Conservation (phyloP, 2,329 filamentous ascomycete species). For the Talaromyces atroroseus region DNA sequence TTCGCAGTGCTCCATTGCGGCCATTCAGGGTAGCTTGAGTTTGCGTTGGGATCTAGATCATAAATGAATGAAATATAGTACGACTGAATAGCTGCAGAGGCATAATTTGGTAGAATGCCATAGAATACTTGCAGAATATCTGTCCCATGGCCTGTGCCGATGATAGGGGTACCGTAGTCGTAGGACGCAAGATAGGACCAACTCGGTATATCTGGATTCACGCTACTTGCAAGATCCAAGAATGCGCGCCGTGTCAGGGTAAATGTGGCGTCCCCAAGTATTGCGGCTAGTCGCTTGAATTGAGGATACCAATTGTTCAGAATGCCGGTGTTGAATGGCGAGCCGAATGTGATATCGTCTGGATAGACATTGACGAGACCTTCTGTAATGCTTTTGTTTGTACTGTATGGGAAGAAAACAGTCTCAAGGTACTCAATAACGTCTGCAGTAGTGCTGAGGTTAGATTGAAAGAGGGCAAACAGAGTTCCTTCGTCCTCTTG, state of each 20-base stretch:
- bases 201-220: conserved; percentile 54
- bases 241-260: conserved; percentile 64
- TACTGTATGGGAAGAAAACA: conserved; percentile 52
- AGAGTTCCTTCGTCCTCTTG: conserved; percentile 78
- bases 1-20: conserved; percentile 49
- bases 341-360: conserved; percentile 53
- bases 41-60: conserved; percentile 63
- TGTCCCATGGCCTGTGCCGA: conserved; percentile 70
- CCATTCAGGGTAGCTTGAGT: conserved; percentile 43
- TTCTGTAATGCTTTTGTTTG: conserved; percentile 48
- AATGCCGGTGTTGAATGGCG: conserved; percentile 64
- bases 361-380: conserved; percentile 60
- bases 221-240: conserved; percentile 44
- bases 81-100: conserved; percentile 47
- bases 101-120: conserved; percentile 54
- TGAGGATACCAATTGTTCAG: conserved; percentile 70
- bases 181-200: conserved; percentile 76
- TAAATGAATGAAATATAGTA: conserved; percentile 72
- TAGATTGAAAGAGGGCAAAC: conserved; percentile 65
- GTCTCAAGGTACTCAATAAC: conserved; percentile 57
- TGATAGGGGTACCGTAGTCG: conserved; percentile 62
- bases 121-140: conserved; percentile 61
- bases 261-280: conserved; percentile 71
- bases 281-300: conserved; percentile 70
- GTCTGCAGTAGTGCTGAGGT: conserved; percentile 57